Evolutionary conservation across 345 rosid genomes (phyloP), one percentile per base, ranked within the genome.

Genomic region (Rhodamnia rubescens): DNA sequence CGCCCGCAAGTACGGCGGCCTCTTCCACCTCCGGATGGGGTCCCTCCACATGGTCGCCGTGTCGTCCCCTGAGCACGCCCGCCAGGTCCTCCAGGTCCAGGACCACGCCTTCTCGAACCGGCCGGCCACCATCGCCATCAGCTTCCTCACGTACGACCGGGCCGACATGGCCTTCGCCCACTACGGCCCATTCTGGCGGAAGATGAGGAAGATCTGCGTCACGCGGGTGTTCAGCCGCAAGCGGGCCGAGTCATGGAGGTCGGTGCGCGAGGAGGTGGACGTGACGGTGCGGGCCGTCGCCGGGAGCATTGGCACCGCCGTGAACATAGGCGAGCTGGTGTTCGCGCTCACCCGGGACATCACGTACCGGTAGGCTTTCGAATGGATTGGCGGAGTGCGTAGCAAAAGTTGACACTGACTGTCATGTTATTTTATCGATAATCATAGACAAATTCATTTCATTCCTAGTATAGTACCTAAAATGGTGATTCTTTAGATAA

Each of bases 111-210:
- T 96, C 91, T 95, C 98, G 6, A 98, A 98, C 88, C 87, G 99
- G 0, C 98, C 99, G 0, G 98, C 98, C 64, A 96, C 94, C 27
- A 89, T 93, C 82, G 98, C 98, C 86, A 94, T 95, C 74, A 89
- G 92, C 81, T 96, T 93, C 85, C 91, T 98, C 26, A 96, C 98
- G 16, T 98, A 98, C 53, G 92, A 93, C 81, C 91, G 98, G 15
- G 95, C 98, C 5, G 99, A 98, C 86, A 95, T 98, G 98, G 99
- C 99, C 52, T 98, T 98, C 27, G 97, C 99, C 20, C 94, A 95
- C 88, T 98, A 96, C 84, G 99, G 99, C 1, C 99, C 99, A 2
- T 96, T 95, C 64, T 96, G 99, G 99, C 88, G 99, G 49, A 98
- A 96, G 92, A 96, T 96, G 99, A 89, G 99, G 2, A 98, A 98